These are phyloP conservation scores for Leersia perrieri DNA, from an alignment of 176 grass and related monocot genomes.

Conservation along the genomic window DNA sequence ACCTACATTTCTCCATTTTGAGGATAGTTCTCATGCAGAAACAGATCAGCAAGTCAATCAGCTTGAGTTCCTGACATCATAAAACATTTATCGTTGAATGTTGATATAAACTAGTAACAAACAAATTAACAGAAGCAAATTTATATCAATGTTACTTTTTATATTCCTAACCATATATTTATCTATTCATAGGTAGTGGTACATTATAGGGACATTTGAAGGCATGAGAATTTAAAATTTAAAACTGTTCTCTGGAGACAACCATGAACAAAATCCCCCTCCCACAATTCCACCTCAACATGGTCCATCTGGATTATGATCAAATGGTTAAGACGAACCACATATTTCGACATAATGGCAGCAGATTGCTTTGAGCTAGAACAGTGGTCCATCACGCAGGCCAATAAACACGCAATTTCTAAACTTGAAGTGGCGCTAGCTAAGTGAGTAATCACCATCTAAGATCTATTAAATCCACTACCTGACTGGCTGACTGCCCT, in stretches of 20 bases:
- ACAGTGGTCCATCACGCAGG: conserved; percentile 32
- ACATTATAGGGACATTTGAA: background rate
- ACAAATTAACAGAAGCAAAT: background rate
- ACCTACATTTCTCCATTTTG: background rate
- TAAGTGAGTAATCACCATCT: background rate
- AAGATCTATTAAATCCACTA: conserved; percentile 21
- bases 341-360: conserved; percentile 18
- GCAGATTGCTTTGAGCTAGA: conserved; percentile 15
- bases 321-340: conserved; percentile 2
- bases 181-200: background rate
- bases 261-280: conserved; percentile 5
- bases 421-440: conserved; percentile 15
- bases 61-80: background rate
- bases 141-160: background rate
- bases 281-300: background rate
- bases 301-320: conserved; percentile 6
- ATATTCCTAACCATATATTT: background rate
- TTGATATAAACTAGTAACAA: background rate
- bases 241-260: conserved; percentile 21
- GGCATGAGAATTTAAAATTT: conserved; percentile 14
- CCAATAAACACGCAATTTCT: conserved; percentile 17
- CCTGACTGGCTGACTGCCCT: background rate
- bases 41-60: background rate
- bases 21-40: background rate
- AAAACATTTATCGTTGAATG: background rate